phyloP scores from a whole-genome alignment of 129 eudicot genomes.

The Silybum marianum region DNA sequence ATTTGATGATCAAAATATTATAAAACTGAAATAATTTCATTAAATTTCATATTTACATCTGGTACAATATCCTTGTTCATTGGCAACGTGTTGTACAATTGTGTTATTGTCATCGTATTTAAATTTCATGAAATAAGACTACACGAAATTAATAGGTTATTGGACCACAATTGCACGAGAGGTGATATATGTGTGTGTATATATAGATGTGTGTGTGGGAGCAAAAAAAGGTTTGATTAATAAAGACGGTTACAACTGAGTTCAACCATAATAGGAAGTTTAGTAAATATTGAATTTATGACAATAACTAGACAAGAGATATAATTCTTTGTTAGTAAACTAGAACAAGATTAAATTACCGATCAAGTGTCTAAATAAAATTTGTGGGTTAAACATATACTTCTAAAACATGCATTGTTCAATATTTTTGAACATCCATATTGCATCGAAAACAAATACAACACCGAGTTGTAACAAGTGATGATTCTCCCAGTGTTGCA shows the following conservation, averaged over 20 bases:
- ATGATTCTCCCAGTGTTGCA: not conserved
- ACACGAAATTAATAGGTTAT: not conserved
- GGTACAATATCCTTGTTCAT: too few relatives aligned
- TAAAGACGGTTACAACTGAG: not conserved
- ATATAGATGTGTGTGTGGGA: not conserved
- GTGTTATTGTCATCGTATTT: not conserved
- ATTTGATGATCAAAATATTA: too few relatives aligned
- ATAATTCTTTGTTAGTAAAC: not conserved
- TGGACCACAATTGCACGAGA: not conserved
- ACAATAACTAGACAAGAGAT: not conserved
- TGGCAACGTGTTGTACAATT: not conserved
- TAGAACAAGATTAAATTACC: not conserved
- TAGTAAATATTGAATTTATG: not conserved
- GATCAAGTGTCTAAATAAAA: not conserved
- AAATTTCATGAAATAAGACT: not conserved
- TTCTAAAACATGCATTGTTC: too few relatives aligned
- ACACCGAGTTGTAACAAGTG: not conserved
- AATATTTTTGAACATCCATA: not conserved
- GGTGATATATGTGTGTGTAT: not conserved
- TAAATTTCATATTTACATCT: too few relatives aligned
- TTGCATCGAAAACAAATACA: not conserved
- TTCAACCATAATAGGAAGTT: not conserved
- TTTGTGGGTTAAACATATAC: not conserved
- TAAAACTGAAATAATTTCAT: too few relatives aligned
- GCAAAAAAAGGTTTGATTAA: not conserved